These are phyloP conservation scores for Rheum nobile DNA, from an alignment of 148 eudicot species.

Conservation along the genomic window DNA sequence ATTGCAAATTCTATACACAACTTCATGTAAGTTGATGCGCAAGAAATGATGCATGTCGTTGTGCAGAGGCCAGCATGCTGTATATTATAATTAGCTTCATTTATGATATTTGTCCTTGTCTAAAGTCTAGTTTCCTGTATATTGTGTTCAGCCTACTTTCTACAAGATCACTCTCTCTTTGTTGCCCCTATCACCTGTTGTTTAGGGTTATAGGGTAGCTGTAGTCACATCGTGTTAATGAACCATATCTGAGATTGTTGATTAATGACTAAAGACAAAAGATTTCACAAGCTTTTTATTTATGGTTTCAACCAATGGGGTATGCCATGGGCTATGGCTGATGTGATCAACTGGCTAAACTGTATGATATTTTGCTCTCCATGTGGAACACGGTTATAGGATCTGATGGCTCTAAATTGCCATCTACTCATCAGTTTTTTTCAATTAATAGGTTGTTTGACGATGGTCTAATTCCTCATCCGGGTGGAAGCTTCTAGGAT, in stretches of 20 bases:
- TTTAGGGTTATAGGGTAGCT: not conserved
- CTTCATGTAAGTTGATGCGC: not conserved
- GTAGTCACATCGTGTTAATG: not conserved
- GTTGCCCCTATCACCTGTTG: not conserved
- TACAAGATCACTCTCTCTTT: not conserved
- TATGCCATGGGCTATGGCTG: not conserved
- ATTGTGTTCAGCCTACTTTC: not conserved
- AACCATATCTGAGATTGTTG: not conserved
- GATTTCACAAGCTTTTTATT: not conserved
- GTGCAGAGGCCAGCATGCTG: not conserved
- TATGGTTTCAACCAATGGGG: not conserved
- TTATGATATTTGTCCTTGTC: not conserved
- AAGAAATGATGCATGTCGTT: not conserved
- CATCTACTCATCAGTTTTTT: too few species aligned
- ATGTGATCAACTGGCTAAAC: not conserved
- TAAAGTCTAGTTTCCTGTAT: not conserved
- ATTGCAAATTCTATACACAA: not conserved
- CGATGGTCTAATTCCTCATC: too few species aligned
- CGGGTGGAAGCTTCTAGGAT: not conserved
- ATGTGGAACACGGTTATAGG: too few species aligned
- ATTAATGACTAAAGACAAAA: not conserved
- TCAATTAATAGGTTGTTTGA: too few species aligned
- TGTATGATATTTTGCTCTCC: too few species aligned
- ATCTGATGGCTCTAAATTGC: too few species aligned
- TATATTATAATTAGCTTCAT: not conserved